A percentile compares a stretch with the other conserved stretches of the same genome.
Evolutionary conservation across 306 rosid genomes (phyloP).

Genomic region (Cicer yamashitae): DNA sequence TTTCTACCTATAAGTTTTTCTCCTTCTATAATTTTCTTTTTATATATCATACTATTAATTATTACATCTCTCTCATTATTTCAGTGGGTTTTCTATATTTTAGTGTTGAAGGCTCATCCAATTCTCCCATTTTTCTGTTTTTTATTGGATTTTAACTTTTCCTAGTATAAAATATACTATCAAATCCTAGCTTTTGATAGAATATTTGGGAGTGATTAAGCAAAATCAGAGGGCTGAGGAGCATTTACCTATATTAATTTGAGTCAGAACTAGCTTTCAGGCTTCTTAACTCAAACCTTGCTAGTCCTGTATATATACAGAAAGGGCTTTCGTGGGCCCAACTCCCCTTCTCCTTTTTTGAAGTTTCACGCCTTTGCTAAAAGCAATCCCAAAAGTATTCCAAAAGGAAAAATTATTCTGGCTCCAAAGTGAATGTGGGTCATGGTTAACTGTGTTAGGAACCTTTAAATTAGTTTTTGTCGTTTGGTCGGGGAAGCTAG

Average conservation of each 20-base stretch:
- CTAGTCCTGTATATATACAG: conserved; percentile 7
- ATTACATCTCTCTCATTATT: no score
- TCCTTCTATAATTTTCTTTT: background rate
- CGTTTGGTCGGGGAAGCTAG: conserved; percentile 73
- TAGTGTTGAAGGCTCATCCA: no score
- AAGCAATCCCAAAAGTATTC: conserved; percentile 58
- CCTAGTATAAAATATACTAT: no score
- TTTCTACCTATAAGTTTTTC: background rate
- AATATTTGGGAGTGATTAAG: no score
- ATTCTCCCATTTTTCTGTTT: background rate
- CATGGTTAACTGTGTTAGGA: conserved; percentile 57
- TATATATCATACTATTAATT: background rate
- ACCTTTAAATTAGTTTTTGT: conserved; percentile 63
- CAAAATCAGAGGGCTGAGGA: no score
- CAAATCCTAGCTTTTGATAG: no score
- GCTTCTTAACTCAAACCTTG: background rate
- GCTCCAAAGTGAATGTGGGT: conserved; percentile 64
- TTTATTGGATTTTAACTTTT: no score
- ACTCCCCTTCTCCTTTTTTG: conserved; percentile 33
- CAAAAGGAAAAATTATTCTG: conserved; percentile 61
- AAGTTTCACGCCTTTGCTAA: conserved; percentile 66
- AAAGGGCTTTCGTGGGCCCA: conserved; percentile 50
- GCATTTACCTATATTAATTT: no score
- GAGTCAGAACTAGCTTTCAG: no score
- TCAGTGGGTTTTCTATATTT: background rate